Conservation (phyloP, 352 stramenopile genomes). For the Phytophthora lateralis region DNA sequence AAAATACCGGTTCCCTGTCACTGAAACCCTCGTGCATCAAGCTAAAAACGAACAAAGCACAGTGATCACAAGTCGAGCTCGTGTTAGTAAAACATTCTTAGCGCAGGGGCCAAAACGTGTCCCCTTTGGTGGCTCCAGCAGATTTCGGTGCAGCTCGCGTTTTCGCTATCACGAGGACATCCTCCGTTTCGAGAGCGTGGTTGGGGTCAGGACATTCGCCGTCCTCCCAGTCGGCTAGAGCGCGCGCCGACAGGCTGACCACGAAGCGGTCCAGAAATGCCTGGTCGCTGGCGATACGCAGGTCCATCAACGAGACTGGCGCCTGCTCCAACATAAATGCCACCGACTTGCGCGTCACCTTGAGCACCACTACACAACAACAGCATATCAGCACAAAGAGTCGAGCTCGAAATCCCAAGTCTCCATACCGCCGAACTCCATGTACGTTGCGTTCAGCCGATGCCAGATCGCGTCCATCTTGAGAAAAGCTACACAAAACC, state of each 20-base stretch:
- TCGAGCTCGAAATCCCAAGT: neutral
- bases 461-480: slow-evolving; percentile 89
- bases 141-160: slow-evolving; percentile 19
- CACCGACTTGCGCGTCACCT: slow-evolving; percentile 66
- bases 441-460: slow-evolving; percentile 81
- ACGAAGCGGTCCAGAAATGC: slow-evolving; percentile 81
- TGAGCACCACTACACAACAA: slow-evolving; percentile 66
- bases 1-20: neutral
- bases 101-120: slow-evolving; percentile 28
- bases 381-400: neutral
- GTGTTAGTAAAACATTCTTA: slow-evolving; percentile 14
- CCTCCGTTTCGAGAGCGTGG: slow-evolving; percentile 65
- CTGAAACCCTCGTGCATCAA: neutral
- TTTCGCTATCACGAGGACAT: slow-evolving; percentile 47
- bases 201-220: slow-evolving; percentile 76
- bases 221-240: slow-evolving; percentile 70
- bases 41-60: neutral
- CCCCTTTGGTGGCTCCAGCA: slow-evolving; percentile 9
- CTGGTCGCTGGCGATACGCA: slow-evolving; percentile 56
- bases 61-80: slow-evolving; percentile 4
- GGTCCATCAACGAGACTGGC: slow-evolving; percentile 56
- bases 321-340: slow-evolving; percentile 61
- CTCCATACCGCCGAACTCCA: slow-evolving; percentile 78
- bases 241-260: slow-evolving; percentile 46
- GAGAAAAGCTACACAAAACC: slow-evolving; percentile 50